Evolutionary conservation across 164 flowering plant species (phyloP).

Genomic region (Aristolochia californica): DNA sequence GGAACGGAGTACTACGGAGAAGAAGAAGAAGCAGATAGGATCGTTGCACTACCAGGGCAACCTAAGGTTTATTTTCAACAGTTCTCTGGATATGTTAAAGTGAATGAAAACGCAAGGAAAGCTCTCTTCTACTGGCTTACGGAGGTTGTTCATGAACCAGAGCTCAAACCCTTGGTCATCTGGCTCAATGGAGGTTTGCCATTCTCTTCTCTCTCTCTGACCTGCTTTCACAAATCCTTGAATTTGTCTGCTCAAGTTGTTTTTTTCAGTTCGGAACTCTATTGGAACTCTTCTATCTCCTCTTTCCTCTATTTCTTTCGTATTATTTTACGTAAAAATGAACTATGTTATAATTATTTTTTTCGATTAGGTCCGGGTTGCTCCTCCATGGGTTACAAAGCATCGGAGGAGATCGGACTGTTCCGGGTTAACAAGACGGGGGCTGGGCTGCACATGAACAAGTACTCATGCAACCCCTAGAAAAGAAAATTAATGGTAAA

Average conservation of each 20-base stretch:
- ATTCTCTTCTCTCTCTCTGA: conserved; percentile 1
- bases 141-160: conserved; percentile 41
- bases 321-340: no score
- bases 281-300: no score
- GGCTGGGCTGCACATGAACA: conserved; percentile 54
- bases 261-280: no score
- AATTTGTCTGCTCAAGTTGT: background rate
- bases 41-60: conserved; percentile 57
- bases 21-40: conserved; percentile 55
- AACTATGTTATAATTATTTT: no score
- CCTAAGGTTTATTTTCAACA: conserved; percentile 55
- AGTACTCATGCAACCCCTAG: conserved; percentile 79
- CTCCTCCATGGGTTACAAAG: conserved; percentile 91
- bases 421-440: conserved; percentile 57
- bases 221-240: background rate
- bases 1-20: conserved; percentile 1
- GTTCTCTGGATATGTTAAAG: conserved; percentile 76
- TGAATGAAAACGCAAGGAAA: conserved; percentile 39
- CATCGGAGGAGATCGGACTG: conserved; percentile 90
- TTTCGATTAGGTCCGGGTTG: conserved; percentile 87
- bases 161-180: conserved; percentile 58
- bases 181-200: conserved; percentile 84
- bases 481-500: conserved; percentile 61
- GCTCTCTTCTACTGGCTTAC: conserved; percentile 86
- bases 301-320: no score